These are phyloP conservation scores for Wallacemonas collosoma DNA, from an alignment of 208 protist genomes.

Conservation along the genomic window DNA sequence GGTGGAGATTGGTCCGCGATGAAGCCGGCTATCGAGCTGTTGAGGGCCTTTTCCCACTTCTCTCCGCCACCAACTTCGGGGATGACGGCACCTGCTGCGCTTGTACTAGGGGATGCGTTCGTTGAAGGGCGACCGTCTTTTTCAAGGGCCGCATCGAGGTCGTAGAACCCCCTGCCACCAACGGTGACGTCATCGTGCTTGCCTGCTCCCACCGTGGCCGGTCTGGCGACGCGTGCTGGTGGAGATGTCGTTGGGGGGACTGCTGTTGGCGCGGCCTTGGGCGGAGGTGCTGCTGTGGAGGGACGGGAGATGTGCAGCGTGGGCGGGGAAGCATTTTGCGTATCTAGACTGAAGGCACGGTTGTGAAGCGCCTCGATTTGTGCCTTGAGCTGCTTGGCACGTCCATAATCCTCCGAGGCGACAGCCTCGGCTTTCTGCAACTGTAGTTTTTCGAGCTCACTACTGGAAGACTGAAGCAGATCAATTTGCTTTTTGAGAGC, in stretches of 20 bases:
- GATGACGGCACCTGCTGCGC: constrained; percentile 18
- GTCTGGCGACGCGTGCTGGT: neutral
- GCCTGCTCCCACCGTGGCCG: neutral
- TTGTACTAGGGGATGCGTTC: neutral
- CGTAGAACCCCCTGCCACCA: constrained; percentile 63
- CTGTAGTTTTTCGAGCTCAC: constrained; percentile 61
- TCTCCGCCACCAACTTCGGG: constrained; percentile 40
- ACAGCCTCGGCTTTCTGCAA: constrained; percentile 73
- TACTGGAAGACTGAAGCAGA: constrained; percentile 40
- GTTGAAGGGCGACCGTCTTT: neutral
- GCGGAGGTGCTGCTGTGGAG: constrained; percentile 2
- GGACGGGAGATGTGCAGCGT: neutral
- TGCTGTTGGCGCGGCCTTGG: constrained; percentile 3
- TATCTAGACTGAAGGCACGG: constrained; percentile 12
- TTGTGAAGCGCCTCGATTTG: constrained; percentile 67
- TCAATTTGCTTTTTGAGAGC: constrained; percentile 68
- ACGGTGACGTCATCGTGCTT: constrained; percentile 75
- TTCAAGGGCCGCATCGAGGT: constrained; percentile 35
- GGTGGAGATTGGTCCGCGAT: constrained; percentile 38
- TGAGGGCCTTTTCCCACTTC: constrained; percentile 75
- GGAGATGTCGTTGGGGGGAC: neutral
- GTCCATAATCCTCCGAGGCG: constrained; percentile 71
- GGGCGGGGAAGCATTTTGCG: neutral
- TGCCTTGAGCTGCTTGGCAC: constrained; percentile 80
- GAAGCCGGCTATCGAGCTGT: constrained; percentile 46